Conservation (phyloP, 441 rosid species). For the Adansonia rubrostipa region DNA sequence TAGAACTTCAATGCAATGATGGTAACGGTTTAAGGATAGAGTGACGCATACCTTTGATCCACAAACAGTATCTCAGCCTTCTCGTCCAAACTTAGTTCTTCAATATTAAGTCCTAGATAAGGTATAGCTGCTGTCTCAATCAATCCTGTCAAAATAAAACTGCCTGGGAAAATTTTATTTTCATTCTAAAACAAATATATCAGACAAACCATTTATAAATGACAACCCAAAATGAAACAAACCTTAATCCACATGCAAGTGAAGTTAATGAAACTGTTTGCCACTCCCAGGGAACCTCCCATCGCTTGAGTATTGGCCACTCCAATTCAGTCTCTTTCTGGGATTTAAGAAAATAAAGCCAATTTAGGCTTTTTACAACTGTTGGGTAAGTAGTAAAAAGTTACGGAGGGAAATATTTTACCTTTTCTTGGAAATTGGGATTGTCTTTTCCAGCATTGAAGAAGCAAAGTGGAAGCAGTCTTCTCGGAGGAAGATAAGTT, state of each 20-base stretch:
- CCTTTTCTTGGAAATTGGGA: constrained; percentile 38
- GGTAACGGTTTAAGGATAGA: not conserved
- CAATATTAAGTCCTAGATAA: constrained; percentile 58
- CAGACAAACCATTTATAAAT: not conserved
- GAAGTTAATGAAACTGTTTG: constrained; percentile 82
- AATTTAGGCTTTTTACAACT: not conserved
- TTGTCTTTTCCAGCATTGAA: constrained; percentile 57
- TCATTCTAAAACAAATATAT: constrained; percentile 29
- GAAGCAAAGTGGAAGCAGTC: constrained; percentile 42
- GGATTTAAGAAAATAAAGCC: not conserved
- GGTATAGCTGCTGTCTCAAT: constrained; percentile 65
- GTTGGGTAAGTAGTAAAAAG: constrained; percentile 2
- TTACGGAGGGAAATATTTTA: not conserved
- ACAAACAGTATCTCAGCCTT: constrained; percentile 80
- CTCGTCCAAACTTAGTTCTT: constrained; percentile 77
- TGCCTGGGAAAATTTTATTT: constrained; percentile 75
- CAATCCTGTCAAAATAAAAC: constrained; percentile 96
- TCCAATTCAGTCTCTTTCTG: constrained; percentile 48
- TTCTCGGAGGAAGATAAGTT: constrained; percentile 28
- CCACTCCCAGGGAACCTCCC: constrained; percentile 98
- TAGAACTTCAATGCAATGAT: constrained; percentile 5
- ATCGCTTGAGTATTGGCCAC: constrained; percentile 73
- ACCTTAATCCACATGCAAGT: constrained; percentile 96
- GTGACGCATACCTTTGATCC: constrained; percentile 71
- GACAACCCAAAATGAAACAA: not conserved